Base-by-base conservation (phyloP, 2,329 filamentous ascomycete species). In the Chalaropsis thielavioides region DNA sequence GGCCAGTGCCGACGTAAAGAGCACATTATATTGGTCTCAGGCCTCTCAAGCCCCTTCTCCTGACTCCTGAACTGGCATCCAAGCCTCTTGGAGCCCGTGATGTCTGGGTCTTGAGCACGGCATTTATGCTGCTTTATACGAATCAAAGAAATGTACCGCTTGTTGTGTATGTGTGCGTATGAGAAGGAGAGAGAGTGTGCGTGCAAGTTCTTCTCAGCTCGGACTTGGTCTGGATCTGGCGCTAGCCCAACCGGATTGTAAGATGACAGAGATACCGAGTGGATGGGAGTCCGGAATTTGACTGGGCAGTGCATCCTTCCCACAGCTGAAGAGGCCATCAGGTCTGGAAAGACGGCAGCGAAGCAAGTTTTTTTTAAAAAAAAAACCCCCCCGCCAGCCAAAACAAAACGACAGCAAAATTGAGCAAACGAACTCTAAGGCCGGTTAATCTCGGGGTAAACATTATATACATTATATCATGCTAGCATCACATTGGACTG, bases 41-140 rank as follows among this genome's bases (percentile, higher is more conserved):
- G 51, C 51, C 51, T 56, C 51, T 56, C 51, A 56, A 56, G 51
- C 51, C 51, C 51, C 51, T 56, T 56, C 51, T 56, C 51, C 51
- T 56, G 51, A 56, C 51, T 56, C 51, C 51, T 56, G 24, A 56
- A 56, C 11, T 56, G 8, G 51, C 15, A 56, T 56, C 51, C 51
- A 56, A 56, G 51, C 51, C 51, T 56, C 51, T 13, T 56, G 31
- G 27, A 19, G 22, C 51, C 51, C 51, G 51, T 56, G 51, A 56
- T 56, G 31, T 31, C 27, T 56, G 24, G 51, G 11, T 56, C 51
- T 2, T 31, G 8, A 49, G 19, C 44, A 49, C 44, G 19, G 44
- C 15, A 49, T 49, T 24, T 11, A 49, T 49, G 44, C 19, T 49
- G 19, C 15, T 49, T 49, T n/a, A 49, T 49, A 24, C n/a, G 44